Evolutionary conservation across 2,329 filamentous ascomycete species (phyloP).

Genomic region (Colletotrichum godetiae): DNA sequence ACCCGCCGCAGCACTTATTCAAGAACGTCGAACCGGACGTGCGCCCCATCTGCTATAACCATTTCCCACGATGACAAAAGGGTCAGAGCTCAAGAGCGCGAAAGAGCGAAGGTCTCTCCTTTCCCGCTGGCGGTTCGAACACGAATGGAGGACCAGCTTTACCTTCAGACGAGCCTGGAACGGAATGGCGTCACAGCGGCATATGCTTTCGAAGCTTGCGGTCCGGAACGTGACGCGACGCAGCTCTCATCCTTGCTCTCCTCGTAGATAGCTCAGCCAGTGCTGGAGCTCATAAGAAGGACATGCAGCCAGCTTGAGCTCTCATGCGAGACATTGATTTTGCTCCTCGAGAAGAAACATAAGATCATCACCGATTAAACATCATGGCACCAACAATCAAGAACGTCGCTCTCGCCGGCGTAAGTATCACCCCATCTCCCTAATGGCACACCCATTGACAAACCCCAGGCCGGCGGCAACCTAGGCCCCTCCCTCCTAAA

Average conservation of each 20-base stretch:
- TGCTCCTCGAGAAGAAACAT: neutral
- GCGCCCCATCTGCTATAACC: neutral
- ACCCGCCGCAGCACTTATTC: neutral
- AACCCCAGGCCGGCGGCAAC: slow-evolving; percentile 43
- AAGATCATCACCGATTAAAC: neutral
- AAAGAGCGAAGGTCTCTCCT: neutral
- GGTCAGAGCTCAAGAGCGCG: neutral
- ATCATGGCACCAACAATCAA: slow-evolving; percentile 41
- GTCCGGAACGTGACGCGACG: neutral
- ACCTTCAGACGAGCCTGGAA: slow-evolving; percentile 25
- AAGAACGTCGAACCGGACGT: neutral
- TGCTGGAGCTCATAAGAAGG: slow-evolving; percentile 3
- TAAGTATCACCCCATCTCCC: slow-evolving; percentile 12
- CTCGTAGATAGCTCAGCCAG: neutral
- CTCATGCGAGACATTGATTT: neutral
- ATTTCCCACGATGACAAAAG: neutral
- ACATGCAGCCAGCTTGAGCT: neutral
- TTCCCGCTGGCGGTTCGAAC: neutral
- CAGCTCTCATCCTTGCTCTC: neutral
- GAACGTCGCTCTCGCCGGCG: slow-evolving; percentile 52
- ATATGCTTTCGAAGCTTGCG: neutral
- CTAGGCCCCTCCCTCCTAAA: slow-evolving; percentile 47
- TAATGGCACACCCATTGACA: neutral
- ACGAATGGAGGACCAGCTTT: neutral
- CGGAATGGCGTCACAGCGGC: slow-evolving; percentile 17